Conservation (phyloP, 2,329 filamentous ascomycete genomes). For the Colletotrichum echinochloae region DNA sequence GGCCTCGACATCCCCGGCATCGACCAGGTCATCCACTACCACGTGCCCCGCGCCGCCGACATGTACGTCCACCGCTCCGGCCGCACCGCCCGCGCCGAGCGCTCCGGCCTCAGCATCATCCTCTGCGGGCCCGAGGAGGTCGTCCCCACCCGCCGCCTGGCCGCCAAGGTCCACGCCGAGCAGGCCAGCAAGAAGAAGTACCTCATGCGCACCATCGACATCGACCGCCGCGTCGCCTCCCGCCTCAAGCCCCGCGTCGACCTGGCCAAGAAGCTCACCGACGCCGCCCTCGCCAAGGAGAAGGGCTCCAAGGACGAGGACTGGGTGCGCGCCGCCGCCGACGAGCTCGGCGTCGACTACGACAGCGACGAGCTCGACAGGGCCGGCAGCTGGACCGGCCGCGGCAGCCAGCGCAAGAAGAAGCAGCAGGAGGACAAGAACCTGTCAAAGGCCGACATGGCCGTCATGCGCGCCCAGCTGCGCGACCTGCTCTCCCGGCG, state of each 20-base stretch:
- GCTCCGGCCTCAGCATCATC: constrained; percentile 83
- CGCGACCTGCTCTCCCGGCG: constrained; percentile 76
- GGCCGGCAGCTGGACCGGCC: constrained; percentile 70
- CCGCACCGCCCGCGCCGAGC: constrained; percentile 87
- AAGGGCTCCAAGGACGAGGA: constrained; percentile 86
- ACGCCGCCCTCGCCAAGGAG: constrained; percentile 86
- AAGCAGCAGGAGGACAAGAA: constrained; percentile 78
- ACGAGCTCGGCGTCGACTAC: constrained; percentile 94
- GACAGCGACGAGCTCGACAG: constrained; percentile 87
- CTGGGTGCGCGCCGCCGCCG: constrained; percentile 85
- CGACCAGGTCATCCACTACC: constrained; percentile 93
- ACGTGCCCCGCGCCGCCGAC: constrained; percentile 90
- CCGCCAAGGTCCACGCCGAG: constrained; percentile 85
- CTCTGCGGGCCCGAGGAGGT: constrained; percentile 95
- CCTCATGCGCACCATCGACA: constrained; percentile 82
- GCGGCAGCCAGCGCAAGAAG: constrained; percentile 78
- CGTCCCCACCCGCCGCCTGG: constrained; percentile 82
- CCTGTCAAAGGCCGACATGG: constrained; percentile 80
- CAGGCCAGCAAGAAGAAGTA: constrained; percentile 63
- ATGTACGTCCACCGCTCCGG: constrained; percentile 96
- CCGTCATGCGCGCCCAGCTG: constrained; percentile 76
- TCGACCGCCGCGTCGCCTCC: constrained; percentile 83
- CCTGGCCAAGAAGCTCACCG: constrained; percentile 88
- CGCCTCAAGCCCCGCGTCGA: constrained; percentile 81
- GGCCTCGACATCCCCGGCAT: constrained; percentile 94